Evolutionary conservation across 495 filamentous ascomycete species (phyloP).

Genomic region (Glonium stellatum): DNA sequence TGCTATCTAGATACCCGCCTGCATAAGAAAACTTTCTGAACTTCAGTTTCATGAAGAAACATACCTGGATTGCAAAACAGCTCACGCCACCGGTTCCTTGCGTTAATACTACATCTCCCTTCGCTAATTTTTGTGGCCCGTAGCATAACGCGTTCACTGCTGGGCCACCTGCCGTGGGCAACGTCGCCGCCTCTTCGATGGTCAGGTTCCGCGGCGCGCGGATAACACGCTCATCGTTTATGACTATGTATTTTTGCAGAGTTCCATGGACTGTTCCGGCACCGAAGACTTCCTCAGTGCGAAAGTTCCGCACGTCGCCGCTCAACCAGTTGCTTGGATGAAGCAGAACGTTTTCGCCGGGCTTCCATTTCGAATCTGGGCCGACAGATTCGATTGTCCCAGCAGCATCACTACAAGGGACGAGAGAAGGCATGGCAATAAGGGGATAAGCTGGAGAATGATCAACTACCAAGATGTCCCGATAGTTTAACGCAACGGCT

Average conservation of each 20-base stretch:
- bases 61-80: constrained; percentile 26
- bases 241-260: constrained; percentile 24
- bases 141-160: constrained; percentile 40
- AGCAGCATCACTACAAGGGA: constrained; percentile 35
- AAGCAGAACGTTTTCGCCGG: constrained; percentile 24
- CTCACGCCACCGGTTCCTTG: constrained; percentile 39
- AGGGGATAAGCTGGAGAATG: constrained; percentile 24
- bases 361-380: constrained; percentile 19
- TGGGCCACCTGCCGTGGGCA: constrained; percentile 38
- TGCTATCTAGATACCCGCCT: constrained; percentile 19
- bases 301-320: constrained; percentile 18
- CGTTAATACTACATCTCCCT: constrained; percentile 28
- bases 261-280: constrained; percentile 23
- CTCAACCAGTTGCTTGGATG: constrained; percentile 28
- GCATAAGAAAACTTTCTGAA: background rate
- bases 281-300: constrained; percentile 19
- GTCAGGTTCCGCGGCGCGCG: constrained; percentile 30
- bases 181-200: constrained; percentile 30
- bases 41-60: background rate
- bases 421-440: constrained; percentile 7
- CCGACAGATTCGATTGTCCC: constrained; percentile 30
- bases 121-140: constrained; percentile 20
- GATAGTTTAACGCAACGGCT: constrained; percentile 30
- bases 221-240: constrained; percentile 26
- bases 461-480: constrained; percentile 25